Conservation (phyloP, 2,329 filamentous ascomycete species). For the Penicillium aurantiogriseum region DNA sequence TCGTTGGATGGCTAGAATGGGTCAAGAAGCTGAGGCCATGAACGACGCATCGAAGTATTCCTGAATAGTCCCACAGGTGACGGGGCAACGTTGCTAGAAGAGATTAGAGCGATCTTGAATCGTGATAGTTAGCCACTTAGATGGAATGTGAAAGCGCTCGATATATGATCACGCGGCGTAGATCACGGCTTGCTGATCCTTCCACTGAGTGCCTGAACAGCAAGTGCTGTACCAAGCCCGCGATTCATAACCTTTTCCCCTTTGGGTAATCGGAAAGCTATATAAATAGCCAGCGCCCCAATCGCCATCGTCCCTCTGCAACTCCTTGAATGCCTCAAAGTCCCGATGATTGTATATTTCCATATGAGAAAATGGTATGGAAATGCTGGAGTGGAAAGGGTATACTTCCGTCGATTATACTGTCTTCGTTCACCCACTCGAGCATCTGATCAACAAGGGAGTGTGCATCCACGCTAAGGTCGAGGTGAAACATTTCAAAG, state of each 20-base stretch:
- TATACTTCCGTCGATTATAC: no score
- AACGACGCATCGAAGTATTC: conserved; percentile 59
- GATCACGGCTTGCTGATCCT: background rate
- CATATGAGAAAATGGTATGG: no score
- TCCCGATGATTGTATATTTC: background rate
- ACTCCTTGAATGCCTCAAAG: background rate
- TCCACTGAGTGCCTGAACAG: background rate
- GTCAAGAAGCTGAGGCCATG: conserved; percentile 81
- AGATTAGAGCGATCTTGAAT: background rate
- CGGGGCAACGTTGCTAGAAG: background rate
- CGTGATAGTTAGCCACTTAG: background rate
- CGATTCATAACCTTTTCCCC: background rate
- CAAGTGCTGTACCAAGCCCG: background rate
- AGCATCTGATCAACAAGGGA: no score
- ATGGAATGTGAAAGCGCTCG: background rate
- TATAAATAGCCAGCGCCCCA: no score
- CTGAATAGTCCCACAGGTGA: conserved; percentile 21
- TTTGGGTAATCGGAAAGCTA: background rate
- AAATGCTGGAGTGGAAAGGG: no score
- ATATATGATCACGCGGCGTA: background rate
- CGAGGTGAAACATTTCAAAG: no score
- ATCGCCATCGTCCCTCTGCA: background rate
- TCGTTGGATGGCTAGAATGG: conserved; percentile 87
- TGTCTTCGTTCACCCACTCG: no score
- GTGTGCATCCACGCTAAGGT: no score